Conservation (phyloP, 306 rosid genomes). For the Vachellia pachyceras region DNA sequence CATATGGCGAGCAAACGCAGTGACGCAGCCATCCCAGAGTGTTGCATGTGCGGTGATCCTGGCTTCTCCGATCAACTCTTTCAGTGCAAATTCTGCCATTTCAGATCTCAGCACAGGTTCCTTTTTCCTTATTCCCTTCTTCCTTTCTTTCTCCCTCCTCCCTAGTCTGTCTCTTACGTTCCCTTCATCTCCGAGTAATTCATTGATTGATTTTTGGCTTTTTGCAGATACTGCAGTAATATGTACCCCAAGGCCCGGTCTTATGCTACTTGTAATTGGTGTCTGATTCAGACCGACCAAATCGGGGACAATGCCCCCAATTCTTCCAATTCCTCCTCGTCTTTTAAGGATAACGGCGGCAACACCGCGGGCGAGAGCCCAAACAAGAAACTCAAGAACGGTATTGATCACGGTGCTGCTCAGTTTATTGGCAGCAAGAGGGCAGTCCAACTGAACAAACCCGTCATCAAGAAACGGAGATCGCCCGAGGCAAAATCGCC, state of each 20-base stretch:
- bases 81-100: slow-evolving; percentile 80
- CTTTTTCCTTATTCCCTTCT: neutral
- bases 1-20: slow-evolving; percentile 55
- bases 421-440: slow-evolving; percentile 15
- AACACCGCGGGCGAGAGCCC: neutral
- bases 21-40: slow-evolving; percentile 52
- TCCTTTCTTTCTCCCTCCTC: neutral
- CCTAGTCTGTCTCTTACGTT: neutral
- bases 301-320: slow-evolving; percentile 67
- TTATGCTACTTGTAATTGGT: slow-evolving; percentile 82
- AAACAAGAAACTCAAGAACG: slow-evolving; percentile 40
- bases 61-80: slow-evolving; percentile 90
- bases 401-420: neutral
- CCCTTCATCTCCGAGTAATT: neutral
- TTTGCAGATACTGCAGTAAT: slow-evolving; percentile 83
- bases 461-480: slow-evolving; percentile 68
- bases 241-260: slow-evolving; percentile 67
- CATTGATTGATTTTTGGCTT: neutral
- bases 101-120: slow-evolving; percentile 97
- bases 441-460: slow-evolving; percentile 19
- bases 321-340: slow-evolving; percentile 79
- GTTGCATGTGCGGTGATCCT: slow-evolving; percentile 97
- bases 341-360: slow-evolving; percentile 35
- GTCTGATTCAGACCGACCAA: slow-evolving; percentile 68
- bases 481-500: slow-evolving; percentile 52